Percentiles rank a stretch among this genome's conserved stretches.
phyloP scores from a whole-genome alignment of 257 asterid species.

The Petunia axillaris region DNA sequence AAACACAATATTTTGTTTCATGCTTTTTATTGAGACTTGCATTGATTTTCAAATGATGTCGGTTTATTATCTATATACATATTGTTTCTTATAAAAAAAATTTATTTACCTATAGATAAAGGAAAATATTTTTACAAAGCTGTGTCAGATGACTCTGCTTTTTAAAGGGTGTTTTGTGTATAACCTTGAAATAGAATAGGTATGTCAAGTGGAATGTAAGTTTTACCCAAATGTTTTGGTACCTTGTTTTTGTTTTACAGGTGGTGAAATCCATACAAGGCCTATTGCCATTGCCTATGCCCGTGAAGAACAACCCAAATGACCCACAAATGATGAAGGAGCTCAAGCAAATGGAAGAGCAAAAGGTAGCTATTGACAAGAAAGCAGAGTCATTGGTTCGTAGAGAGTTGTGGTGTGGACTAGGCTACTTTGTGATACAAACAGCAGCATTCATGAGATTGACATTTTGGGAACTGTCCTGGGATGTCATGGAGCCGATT shows the following conservation, averaged over 20 bases:
- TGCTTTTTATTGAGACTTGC: too few relatives aligned
- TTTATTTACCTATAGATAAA: not conserved
- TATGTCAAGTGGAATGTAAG: not conserved
- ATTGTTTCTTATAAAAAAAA: not conserved
- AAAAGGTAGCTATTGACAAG: constrained; percentile 55
- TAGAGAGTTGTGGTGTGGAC: constrained; percentile 56
- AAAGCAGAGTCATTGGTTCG: constrained; percentile 63
- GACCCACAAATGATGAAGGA: constrained; percentile 44
- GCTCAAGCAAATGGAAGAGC: constrained; percentile 42
- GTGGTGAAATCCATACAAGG: constrained; percentile 34
- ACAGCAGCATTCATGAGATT: constrained; percentile 61
- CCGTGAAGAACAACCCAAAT: not conserved
- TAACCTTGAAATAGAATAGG: not conserved
- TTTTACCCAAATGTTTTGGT: constrained; percentile 24
- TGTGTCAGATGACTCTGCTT: too few relatives aligned
- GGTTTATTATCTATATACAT: not conserved
- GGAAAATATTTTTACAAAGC: not conserved
- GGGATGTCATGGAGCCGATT: constrained; percentile 88
- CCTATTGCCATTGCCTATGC: constrained; percentile 32
- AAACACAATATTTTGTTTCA: too few relatives aligned
- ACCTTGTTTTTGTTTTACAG: constrained; percentile 19
- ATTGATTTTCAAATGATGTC: not conserved
- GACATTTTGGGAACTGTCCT: constrained; percentile 71
- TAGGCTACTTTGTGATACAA: constrained; percentile 49
- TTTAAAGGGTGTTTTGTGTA: not conserved